A percentile compares a stretch with the other conserved stretches of the same genome.
phyloP scores from a whole-genome alignment of 768 basidiomycete genomes.

The Lentinula lateritia region DNA sequence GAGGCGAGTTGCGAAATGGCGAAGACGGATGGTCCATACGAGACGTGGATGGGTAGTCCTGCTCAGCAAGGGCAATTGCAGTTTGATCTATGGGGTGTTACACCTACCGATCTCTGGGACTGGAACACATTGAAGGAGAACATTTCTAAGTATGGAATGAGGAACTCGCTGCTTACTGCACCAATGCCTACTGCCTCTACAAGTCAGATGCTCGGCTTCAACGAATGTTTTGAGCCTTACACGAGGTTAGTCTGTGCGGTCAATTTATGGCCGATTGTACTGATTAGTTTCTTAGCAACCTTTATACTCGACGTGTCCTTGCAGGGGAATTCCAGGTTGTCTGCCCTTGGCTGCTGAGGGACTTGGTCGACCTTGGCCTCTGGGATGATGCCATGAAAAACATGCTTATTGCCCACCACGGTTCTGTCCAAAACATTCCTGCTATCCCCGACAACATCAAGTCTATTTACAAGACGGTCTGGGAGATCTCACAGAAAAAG shows the following conservation, averaged over 20 bases:
- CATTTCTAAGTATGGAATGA: slow-evolving; percentile 72
- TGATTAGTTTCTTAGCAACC: slow-evolving; percentile 58
- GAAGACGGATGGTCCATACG: slow-evolving; percentile 72
- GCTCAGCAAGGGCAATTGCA: slow-evolving; percentile 84
- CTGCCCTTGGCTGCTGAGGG: slow-evolving; percentile 97
- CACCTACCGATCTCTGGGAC: slow-evolving; percentile 89
- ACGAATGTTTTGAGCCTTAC: slow-evolving; percentile 99
- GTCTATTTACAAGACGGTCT: slow-evolving; percentile 99
- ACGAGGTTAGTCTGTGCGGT: slow-evolving; percentile 48
- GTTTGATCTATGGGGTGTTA: slow-evolving; percentile 93
- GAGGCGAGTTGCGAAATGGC: slow-evolving; percentile 91
- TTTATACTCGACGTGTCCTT: slow-evolving; percentile 98
- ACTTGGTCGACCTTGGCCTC: slow-evolving; percentile 89
- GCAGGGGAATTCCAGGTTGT: slow-evolving; percentile 99
- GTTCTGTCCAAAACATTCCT: slow-evolving; percentile 82
- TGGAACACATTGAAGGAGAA: slow-evolving; percentile 86
- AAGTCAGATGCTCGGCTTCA: slow-evolving; percentile 95
- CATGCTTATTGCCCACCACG: slow-evolving; percentile 96
- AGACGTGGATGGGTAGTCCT: slow-evolving; percentile 89
- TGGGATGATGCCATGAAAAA: slow-evolving; percentile 99
- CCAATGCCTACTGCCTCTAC: slow-evolving; percentile 99
- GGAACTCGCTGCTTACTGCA: slow-evolving; percentile 86
- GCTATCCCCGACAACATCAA: slow-evolving; percentile 87
- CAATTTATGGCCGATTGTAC: slow-evolving; percentile 22
- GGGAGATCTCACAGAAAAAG: slow-evolving; percentile 99